These are phyloP conservation scores for Conoideocrella luteorostrata DNA, from an alignment of 2,329 filamentous ascomycete genomes.

Conservation along the genomic window DNA sequence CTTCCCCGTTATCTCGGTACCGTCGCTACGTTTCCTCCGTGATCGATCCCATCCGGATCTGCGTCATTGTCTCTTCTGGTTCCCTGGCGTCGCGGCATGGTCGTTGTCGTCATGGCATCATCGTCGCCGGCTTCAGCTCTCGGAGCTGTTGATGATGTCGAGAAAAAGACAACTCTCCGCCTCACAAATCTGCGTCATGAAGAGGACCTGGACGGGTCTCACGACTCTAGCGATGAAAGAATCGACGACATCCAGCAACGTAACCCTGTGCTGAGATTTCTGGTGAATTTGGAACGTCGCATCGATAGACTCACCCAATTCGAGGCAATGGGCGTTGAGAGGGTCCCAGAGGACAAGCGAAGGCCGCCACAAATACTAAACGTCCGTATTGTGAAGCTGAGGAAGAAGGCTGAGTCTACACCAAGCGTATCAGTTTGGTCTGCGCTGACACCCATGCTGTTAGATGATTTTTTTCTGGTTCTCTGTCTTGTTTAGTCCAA, in stretches of 20 bases:
- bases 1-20: neutral
- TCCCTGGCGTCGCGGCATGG: too few species aligned
- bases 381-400: neutral
- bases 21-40: neutral
- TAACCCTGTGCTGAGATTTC: slow-evolving; percentile 1
- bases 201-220: neutral
- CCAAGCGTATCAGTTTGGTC: too few species aligned
- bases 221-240: neutral
- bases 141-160: neutral
- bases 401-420: too few species aligned
- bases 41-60: neutral
- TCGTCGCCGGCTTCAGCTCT: neutral
- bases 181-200: neutral
- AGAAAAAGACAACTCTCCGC: neutral
- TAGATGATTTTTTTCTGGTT: slow-evolving; percentile 14
- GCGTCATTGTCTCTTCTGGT: neutral
- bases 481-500: slow-evolving; percentile 10
- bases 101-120: neutral
- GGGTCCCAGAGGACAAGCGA: slow-evolving; percentile 6
- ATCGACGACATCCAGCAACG: neutral
- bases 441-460: neutral
- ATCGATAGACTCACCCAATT: slow-evolving; percentile 4
- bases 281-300: slow-evolving; percentile 4
- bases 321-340: slow-evolving; percentile 8
- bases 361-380: slow-evolving; percentile 6